phyloP scores from a whole-genome alignment of 345 rosid species.

The Geranium brycei region DNA sequence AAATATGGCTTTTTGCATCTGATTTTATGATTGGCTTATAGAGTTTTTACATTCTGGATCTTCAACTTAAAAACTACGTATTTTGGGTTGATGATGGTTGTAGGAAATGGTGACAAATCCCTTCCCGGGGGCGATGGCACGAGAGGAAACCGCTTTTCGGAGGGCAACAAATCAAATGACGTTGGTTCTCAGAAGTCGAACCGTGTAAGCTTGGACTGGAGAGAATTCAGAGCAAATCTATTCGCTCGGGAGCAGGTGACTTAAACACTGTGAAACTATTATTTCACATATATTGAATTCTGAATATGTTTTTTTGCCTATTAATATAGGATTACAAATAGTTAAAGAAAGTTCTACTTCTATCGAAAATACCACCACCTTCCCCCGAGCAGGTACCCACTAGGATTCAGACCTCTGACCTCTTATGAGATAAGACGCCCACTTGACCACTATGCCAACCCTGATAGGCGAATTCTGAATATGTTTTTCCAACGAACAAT shows the following conservation, averaged over 20 bases:
- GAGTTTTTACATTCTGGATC: not conserved
- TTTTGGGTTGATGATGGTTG: conserved; percentile 5
- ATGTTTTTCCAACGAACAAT: no score
- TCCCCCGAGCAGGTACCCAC: no score
- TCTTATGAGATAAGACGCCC: no score
- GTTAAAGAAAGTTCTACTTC: no score
- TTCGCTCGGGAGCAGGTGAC: conserved; percentile 65
- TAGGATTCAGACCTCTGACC: no score
- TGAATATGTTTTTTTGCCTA: no score
- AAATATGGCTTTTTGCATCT: no score
- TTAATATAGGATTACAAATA: no score
- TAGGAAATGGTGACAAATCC: conserved; percentile 46
- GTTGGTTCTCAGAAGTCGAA: conserved; percentile 41
- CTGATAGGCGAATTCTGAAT: not conserved
- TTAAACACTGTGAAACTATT: not conserved
- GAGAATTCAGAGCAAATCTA: conserved; percentile 81
- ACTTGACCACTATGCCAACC: no score
- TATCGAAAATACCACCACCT: no score
- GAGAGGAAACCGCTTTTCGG: conserved; percentile 39
- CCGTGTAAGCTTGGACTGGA: conserved; percentile 48
- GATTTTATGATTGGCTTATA: not conserved
- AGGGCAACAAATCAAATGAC: conserved; percentile 43
- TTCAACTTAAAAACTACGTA: not conserved
- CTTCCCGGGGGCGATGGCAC: conserved; percentile 44
- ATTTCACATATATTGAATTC: no score